Percentiles rank a stretch among this genome's conserved stretches.
Conservation (phyloP, 345 rosid species). For the Clarkia xantiana region DNA sequence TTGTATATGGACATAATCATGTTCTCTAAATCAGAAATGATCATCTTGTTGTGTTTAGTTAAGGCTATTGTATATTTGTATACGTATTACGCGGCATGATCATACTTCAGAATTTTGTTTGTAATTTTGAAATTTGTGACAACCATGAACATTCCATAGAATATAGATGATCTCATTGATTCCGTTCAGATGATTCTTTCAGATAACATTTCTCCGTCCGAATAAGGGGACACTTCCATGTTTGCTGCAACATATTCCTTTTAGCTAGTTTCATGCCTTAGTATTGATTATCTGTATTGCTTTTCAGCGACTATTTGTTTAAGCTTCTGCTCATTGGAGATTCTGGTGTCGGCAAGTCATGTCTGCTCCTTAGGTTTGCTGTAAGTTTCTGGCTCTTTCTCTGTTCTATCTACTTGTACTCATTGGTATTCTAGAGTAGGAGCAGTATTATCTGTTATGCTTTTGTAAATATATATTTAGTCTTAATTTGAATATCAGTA, state of each 20-base stretch:
- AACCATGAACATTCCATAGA: no score
- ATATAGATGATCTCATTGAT: no score
- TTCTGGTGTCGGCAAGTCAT: slow-evolving; percentile 39
- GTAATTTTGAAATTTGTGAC: no score
- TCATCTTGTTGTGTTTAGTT: not conserved
- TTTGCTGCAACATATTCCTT: not conserved
- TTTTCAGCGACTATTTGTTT: slow-evolving; percentile 43
- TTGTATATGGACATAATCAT: not conserved
- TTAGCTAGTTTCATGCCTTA: not conserved
- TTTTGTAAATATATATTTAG: not conserved
- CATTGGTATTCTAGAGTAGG: no score
- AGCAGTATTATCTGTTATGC: not conserved
- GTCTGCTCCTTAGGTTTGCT: slow-evolving; percentile 38
- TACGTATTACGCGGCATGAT: no score
- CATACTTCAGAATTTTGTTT: no score
- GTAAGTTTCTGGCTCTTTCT: slow-evolving; percentile 17
- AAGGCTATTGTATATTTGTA: not conserved
- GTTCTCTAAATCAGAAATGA: no score
- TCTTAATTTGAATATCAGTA: no score
- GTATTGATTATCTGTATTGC: not conserved
- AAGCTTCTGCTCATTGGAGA: slow-evolving; percentile 42
- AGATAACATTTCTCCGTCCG: no score
- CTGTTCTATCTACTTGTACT: not conserved
- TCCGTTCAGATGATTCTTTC: no score
- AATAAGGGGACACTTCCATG: no score